Evolutionary conservation across 805 yeast species (phyloP).

Genomic region (Candida andamanensis): DNA sequence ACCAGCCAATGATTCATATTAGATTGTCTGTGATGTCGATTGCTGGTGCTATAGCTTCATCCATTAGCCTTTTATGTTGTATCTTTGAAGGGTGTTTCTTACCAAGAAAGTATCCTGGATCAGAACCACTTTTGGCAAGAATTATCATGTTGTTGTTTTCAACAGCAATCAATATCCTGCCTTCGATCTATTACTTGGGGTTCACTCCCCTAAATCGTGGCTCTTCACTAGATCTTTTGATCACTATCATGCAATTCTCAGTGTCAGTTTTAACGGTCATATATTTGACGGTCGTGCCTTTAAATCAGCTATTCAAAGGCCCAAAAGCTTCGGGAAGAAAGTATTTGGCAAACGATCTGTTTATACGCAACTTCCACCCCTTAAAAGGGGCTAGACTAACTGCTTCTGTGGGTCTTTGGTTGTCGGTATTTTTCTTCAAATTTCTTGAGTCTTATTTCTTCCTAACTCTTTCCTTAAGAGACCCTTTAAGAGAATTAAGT

Average conservation of each 20-base stretch:
- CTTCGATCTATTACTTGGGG: constrained; percentile 48
- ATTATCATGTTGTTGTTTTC: constrained; percentile 37
- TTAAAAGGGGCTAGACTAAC: constrained; percentile 49
- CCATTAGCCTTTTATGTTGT: constrained; percentile 53
- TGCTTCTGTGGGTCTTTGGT: constrained; percentile 68
- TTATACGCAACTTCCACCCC: constrained; percentile 55
- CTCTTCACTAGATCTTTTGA: constrained; percentile 30
- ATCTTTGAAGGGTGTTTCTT: constrained; percentile 56
- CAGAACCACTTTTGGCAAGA: constrained; percentile 52
- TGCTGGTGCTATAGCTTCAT: constrained; percentile 60
- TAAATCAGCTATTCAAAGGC: constrained; percentile 44
- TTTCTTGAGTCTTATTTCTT: constrained; percentile 76
- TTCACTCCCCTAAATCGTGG: constrained; percentile 28
- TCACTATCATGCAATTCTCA: constrained; percentile 52
- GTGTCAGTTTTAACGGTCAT: constrained; percentile 50
- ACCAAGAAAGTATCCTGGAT: constrained; percentile 72
- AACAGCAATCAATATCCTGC: constrained; percentile 43
- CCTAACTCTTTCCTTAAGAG: constrained; percentile 64
- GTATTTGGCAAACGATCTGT: constrained; percentile 48
- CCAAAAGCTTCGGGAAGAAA: constrained; percentile 31
- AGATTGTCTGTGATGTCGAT: constrained; percentile 55
- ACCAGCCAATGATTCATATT: constrained; percentile 56
- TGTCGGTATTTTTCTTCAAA: constrained; percentile 61
- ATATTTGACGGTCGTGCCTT: constrained; percentile 59
- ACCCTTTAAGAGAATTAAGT: constrained; percentile 66